Percentiles rank a stretch among this genome's conserved stretches.
These are phyloP conservation scores for Solanum ossicruentum DNA, from an alignment of 257 asterid species.

Conservation along the genomic window DNA sequence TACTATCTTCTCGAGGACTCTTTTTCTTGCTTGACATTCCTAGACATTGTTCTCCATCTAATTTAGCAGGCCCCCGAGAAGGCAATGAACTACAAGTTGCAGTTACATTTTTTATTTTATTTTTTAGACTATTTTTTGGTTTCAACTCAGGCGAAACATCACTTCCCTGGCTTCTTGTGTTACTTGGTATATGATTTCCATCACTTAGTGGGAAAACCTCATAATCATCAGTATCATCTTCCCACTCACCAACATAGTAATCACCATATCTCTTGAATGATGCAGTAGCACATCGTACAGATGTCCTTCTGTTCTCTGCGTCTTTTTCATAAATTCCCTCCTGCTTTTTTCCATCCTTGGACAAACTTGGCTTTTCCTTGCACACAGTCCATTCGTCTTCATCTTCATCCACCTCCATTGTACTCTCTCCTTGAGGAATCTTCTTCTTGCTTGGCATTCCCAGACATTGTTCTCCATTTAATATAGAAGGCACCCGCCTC, in stretches of 20 bases:
- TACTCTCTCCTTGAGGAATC: not conserved
- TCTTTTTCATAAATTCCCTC: constrained; percentile 7
- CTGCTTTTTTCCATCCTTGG: constrained; percentile 2
- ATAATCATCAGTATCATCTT: constrained; percentile 45
- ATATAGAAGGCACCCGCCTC: constrained; percentile 6
- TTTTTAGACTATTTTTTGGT: constrained; percentile 5
- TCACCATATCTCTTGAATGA: constrained; percentile 27
- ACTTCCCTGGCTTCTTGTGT: not conserved
- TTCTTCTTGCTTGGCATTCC: not conserved
- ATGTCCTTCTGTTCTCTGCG: constrained; percentile 16
- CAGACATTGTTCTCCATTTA: not conserved
- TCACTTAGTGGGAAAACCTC: constrained; percentile 15
- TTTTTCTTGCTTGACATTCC: constrained; percentile 1
- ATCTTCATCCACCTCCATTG: constrained; percentile 9
- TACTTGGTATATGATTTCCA: constrained; percentile 1
- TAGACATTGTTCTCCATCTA: not conserved
- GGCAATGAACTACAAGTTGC: constrained; percentile 11
- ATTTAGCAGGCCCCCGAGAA: not conserved
- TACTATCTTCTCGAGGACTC: not conserved
- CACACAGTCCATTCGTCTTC: constrained; percentile 40
- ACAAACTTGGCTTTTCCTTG: constrained; percentile 19
- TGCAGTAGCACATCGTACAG: constrained; percentile 24
- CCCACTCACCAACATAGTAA: constrained; percentile 35
- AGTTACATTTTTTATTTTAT: constrained; percentile 1
- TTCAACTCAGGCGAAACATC: not conserved